phyloP scores from a whole-genome alignment of 2,329 filamentous ascomycete species.

The Graphilbum fragrans region DNA sequence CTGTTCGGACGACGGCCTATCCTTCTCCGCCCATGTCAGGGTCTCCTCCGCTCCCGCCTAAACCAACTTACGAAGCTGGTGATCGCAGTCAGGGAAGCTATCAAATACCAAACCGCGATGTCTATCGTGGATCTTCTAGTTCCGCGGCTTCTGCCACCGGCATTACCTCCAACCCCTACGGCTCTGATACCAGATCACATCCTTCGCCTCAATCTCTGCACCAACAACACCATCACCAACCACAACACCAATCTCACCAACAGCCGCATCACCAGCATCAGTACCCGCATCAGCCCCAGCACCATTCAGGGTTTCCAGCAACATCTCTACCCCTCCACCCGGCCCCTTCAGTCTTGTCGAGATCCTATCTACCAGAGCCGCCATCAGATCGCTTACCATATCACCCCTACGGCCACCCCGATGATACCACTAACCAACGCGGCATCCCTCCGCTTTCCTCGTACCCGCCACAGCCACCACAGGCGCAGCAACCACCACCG shows the following conservation, averaged over 20 bases:
- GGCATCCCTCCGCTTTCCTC: constrained; percentile 11
- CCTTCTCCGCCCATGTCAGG: constrained; percentile 66
- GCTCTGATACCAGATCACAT: constrained; percentile 20
- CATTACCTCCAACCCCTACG: constrained; percentile 16
- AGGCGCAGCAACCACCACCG: constrained; percentile 15
- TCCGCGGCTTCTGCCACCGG: constrained; percentile 9
- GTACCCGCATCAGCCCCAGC: neutral
- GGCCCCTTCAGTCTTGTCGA: constrained; percentile 3
- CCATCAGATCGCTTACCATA: constrained; percentile 25
- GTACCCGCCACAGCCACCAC: constrained; percentile 20
- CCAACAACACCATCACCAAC: constrained; percentile 2
- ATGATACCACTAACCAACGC: constrained; percentile 17
- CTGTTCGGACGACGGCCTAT: constrained; percentile 47
- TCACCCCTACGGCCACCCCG: constrained; percentile 22
- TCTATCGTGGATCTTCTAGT: constrained; percentile 28
- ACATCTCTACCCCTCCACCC: neutral
- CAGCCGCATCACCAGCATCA: neutral
- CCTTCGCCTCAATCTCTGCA: constrained; percentile 1
- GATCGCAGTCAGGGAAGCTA: constrained; percentile 40
- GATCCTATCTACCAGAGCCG: constrained; percentile 25
- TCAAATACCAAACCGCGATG: constrained; percentile 34
- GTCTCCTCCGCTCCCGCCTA: constrained; percentile 49
- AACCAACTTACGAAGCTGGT: constrained; percentile 43
- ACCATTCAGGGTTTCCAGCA: neutral
- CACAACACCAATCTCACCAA: neutral